Conservation (phyloP, 2,329 filamentous ascomycete species). For the Pseudogymnoascus sp. region DNA sequence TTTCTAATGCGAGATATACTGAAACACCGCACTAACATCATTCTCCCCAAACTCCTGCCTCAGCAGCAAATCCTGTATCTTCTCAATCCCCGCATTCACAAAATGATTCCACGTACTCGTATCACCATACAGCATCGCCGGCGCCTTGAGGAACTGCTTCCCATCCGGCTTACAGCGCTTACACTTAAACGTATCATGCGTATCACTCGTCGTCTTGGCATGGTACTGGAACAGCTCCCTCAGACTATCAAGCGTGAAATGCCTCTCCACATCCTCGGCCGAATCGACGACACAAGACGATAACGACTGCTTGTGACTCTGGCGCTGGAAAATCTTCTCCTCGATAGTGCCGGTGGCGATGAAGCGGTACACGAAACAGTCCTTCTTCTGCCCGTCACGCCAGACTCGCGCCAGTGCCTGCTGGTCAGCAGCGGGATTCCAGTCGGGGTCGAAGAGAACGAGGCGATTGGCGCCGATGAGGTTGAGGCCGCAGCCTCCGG, state of each 20-base stretch:
- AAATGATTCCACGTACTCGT: conserved; percentile 99
- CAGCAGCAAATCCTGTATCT: conserved; percentile 85
- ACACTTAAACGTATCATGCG: conserved; percentile 98
- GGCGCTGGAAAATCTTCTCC: conserved; percentile 98
- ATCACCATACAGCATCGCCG: conserved; percentile 93
- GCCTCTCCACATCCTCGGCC: conserved; percentile 91
- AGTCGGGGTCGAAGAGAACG: conserved; percentile 92
- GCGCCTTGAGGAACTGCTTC: conserved; percentile 79
- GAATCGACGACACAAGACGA: conserved; percentile 95
- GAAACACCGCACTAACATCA: conserved; percentile 90
- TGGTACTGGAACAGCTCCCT: conserved; percentile 93
- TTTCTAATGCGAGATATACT: conserved; percentile 84
- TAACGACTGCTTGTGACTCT: conserved; percentile 94
- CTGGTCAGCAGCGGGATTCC: conserved; percentile 97
- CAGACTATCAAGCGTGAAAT: conserved; percentile 86
- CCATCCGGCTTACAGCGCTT: conserved; percentile 88
- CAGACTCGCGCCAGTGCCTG: conserved; percentile 95
- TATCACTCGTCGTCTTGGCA: conserved; percentile 77
- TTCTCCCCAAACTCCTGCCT: conserved; percentile 73
- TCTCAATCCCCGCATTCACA: conserved; percentile 67
- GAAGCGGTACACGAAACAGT: conserved; percentile 99
- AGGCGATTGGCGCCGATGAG: conserved; percentile 90
- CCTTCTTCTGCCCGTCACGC: conserved; percentile 98
- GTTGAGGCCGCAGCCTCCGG: conserved; percentile 92
- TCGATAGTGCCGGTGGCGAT: conserved; percentile 97